A percentile compares a stretch with the other conserved stretches of the same genome.
Conservation (phyloP, 192 early-diverging fungal species). For the Borealophlyctis nickersoniae region DNA sequence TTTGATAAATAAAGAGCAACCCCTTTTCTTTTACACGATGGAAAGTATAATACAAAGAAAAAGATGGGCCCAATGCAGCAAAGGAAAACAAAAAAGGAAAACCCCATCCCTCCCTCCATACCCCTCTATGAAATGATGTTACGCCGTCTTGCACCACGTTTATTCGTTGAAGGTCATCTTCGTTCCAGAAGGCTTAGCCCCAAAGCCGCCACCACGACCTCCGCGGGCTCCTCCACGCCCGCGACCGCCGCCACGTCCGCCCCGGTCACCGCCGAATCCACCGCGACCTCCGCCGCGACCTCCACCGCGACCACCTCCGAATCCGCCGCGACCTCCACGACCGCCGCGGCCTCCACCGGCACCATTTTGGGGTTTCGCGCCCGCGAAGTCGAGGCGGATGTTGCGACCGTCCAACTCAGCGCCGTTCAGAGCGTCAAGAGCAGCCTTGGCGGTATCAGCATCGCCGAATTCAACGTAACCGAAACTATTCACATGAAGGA, state of each 20-base stretch:
- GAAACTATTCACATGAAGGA: conserved; percentile 28
- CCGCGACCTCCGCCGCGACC: conserved; percentile 33
- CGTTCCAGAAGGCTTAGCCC: neutral
- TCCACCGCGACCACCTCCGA: conserved; percentile 43
- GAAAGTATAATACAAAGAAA: no score
- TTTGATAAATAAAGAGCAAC: no score
- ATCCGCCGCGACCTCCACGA: conserved; percentile 47
- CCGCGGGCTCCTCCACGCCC: conserved; percentile 31
- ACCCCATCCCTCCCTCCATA: no score
- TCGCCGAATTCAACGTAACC: conserved; percentile 48
- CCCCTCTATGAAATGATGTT: no score
- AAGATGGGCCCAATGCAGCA: no score
- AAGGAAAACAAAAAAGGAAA: no score
- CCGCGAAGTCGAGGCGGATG: conserved; percentile 84
- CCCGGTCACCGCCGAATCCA: conserved; percentile 23
- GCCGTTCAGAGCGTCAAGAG: conserved; percentile 74
- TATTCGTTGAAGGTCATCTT: neutral
- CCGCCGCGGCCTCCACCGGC: conserved; percentile 38
- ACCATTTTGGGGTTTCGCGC: conserved; percentile 25
- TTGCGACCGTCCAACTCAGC: conserved; percentile 73
- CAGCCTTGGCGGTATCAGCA: conserved; percentile 48
- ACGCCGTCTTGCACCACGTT: no score
- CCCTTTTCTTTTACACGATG: no score
- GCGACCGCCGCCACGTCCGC: conserved; percentile 16
- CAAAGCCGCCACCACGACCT: conserved; percentile 27